Conservation (phyloP, 306 rosid species). For the Cucurbita argyrosperma region DNA sequence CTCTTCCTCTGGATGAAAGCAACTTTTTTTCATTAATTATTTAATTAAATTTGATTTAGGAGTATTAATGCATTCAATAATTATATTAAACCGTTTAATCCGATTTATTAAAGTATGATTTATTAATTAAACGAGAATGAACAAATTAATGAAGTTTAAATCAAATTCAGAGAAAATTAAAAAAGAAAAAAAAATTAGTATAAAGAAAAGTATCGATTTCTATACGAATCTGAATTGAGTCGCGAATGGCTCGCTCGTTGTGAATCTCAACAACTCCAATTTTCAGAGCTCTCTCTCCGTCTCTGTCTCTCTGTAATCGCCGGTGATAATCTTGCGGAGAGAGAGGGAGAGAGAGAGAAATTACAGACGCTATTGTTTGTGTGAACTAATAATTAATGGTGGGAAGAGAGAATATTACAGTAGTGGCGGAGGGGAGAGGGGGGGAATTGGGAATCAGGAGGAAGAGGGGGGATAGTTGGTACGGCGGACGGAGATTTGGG, state of each 20-base stretch:
- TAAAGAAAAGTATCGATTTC: neutral
- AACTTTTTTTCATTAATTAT: too few relatives aligned
- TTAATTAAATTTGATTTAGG: too few relatives aligned
- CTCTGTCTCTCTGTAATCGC: too few relatives aligned
- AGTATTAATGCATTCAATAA: too few relatives aligned
- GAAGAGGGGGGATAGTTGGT: constrained; percentile 34
- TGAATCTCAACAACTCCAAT: neutral
- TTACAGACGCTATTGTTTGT: neutral
- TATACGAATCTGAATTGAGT: neutral
- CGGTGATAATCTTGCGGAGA: too few relatives aligned
- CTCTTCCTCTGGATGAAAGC: too few relatives aligned
- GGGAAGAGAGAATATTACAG: neutral
- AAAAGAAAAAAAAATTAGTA: too few relatives aligned
- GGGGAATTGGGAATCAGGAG: neutral
- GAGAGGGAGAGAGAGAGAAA: too few relatives aligned
- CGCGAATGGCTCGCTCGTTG: neutral
- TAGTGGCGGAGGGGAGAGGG: neutral
- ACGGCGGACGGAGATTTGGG: constrained; percentile 34
- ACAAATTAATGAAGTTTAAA: neutral
- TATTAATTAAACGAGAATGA: too few relatives aligned
- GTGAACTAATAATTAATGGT: neutral
- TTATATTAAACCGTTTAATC: neutral
- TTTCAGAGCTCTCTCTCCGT: neutral
- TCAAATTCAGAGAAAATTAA: neutral
- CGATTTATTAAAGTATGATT: neutral